These are phyloP conservation scores for Primulina tabacum DNA, from an alignment of 257 asterid species.

Conservation along the genomic window DNA sequence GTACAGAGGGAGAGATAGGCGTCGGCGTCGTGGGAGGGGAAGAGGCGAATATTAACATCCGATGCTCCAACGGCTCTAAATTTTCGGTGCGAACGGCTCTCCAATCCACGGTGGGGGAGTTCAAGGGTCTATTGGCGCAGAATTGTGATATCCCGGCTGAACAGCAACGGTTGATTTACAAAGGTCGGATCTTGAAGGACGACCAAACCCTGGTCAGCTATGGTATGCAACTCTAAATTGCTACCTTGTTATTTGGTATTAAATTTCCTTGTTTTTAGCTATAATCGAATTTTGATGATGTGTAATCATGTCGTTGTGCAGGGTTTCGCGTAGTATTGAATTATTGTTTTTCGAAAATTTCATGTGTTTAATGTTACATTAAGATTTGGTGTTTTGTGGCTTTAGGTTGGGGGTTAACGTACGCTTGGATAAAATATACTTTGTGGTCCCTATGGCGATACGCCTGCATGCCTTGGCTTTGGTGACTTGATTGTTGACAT, in stretches of 20 bases:
- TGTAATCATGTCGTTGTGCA: background rate
- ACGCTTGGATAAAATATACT: background rate
- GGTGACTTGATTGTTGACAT: background rate
- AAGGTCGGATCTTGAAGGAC: conserved; percentile 65
- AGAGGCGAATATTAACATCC: conserved; percentile 54
- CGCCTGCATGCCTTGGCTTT: background rate
- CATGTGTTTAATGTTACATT: background rate
- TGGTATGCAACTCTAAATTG: conserved; percentile 32
- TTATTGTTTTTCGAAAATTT: background rate
- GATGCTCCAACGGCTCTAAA: conserved; percentile 62
- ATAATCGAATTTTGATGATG: background rate
- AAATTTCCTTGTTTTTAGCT: background rate
- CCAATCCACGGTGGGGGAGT: conserved; percentile 50
- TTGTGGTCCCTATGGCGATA: background rate
- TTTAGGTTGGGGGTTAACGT: background rate
- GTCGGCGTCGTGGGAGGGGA: conserved; percentile 32
- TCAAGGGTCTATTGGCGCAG: conserved; percentile 47
- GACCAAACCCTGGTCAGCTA: conserved; percentile 57
- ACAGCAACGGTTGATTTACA: conserved; percentile 56
- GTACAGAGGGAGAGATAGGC: conserved; percentile 38
- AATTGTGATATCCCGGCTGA: conserved; percentile 46
- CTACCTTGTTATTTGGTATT: background rate
- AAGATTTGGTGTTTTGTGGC: background rate
- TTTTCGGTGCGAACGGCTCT: conserved; percentile 53
- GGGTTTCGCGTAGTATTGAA: background rate